Base-by-base conservation (phyloP, 73 alveolate genomes). In the Stentor roeselii region DNA sequence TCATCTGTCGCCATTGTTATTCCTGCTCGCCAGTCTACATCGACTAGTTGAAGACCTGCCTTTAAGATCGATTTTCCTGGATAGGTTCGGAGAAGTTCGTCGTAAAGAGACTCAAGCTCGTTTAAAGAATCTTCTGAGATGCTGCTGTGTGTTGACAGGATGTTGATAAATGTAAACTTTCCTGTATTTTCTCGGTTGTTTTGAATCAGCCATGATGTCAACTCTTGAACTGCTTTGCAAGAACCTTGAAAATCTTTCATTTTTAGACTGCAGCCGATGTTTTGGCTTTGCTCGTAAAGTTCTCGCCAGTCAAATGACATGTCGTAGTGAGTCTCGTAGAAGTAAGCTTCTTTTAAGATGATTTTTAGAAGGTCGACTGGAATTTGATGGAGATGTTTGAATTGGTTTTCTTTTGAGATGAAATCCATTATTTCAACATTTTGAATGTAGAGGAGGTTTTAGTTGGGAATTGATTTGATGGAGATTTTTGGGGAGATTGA, bases 121-220 rank as follows among this genome's bases (percentile, higher is more conserved):
- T 21, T 67, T 27, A 67, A 30, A 21, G 14, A n/a, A 67, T 67
- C 80, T 67, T 67, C 80, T 21, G 27, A 36, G 21, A 67, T 14
- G 1, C 41, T 32, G 34, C 41, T 21, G 34, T 67, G 80, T 15
- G 80, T 67, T 1, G 80, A n/a, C 34, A 67, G 34, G 34, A 67
- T 67, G 37, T 67, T 67, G 37, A 30, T 36, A 2, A 67, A 67
- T 15, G 80, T 67, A 34, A 67, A 67, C 34, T 32, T 67, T 34
- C 80, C 80, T 21, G 80, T 21, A 34, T 67, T 67, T 67, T 67
- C 80, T 30, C 41, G 80, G 41, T 67, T 67, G 80, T 67, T 67
- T 67, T 67, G 21, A 32, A 67, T 36, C 41, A 67, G n/a, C 42
- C 80, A 67, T 0, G n/a, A 21, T 67, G 34, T 34, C 14, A 67